Evolutionary conservation across 2,329 filamentous ascomycete species (phyloP), one percentile per base, ranked within the genome.

Genomic region (Fusarium sp.): DNA sequence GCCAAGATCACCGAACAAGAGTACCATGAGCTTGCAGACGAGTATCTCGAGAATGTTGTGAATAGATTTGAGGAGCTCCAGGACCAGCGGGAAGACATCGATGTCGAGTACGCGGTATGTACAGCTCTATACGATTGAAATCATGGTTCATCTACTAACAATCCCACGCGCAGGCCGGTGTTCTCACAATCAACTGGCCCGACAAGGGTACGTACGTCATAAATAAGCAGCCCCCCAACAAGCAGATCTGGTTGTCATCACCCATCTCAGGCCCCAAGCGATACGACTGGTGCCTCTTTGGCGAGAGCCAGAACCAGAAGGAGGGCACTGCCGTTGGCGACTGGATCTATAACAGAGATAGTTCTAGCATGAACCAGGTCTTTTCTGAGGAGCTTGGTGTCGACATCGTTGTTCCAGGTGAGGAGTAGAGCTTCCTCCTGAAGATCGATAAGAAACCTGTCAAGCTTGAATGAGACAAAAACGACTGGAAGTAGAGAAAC

Each of bases 211-310:
- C 89, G 30, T 99, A 96, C 77, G 92, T 99, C 62, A 87, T 99
- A 81, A 99, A 99, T 87, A 99, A 99, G 81, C 96, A 99, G 79
- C 96, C 96, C 0, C 94, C 95, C 20, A 98, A 97, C 84, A 96
- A 94, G 84, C 96, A 92, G 78, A 97, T 99, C 76, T 99, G 96
- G 96, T 88, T 98, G 45, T 96, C 93, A 37, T 97, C 93, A 43
- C 96, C 96, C 6, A 83, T 93, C 54, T 94, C 92, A 7, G 96
- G 96, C 0, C 96, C 96, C 15, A 97, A 97, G 82, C 90, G 95
- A 60, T 99, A 91, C 82, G 94, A 98, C 79, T 99, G 92, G 87
- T 91, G 97, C 56, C 78, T 94, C 50, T 73, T 83, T 46, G 89
- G 90, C 60, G 92, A 96, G 73, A 84, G 87, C 32, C 91, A 94